These are phyloP conservation scores for Dittrichia graveolens DNA, from an alignment of 129 eudicot species.

Conservation along the genomic window DNA sequence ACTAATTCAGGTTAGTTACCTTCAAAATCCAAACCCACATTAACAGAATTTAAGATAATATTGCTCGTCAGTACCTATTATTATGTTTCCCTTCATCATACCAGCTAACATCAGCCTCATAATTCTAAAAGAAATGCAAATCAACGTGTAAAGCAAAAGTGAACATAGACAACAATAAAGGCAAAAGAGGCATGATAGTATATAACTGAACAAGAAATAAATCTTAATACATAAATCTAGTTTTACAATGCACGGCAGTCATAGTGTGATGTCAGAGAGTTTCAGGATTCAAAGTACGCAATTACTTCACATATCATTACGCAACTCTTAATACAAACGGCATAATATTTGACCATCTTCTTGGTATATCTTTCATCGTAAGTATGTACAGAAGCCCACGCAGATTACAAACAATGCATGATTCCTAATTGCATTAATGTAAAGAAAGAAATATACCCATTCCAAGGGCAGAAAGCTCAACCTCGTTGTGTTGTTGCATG, in stretches of 20 bases:
- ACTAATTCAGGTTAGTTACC: background rate
- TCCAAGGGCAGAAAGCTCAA: conserved; percentile 86
- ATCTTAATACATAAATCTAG: too few relatives aligned
- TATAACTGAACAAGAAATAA: background rate
- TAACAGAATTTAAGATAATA: background rate
- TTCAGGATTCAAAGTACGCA: background rate
- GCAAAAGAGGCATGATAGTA: too few relatives aligned
- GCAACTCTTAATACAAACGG: background rate
- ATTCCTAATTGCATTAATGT: background rate
- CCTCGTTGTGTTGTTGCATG: conserved; percentile 84
- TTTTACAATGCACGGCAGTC: too few relatives aligned
- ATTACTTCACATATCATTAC: background rate
- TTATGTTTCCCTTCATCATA: background rate
- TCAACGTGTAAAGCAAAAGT: too few relatives aligned
- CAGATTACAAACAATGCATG: background rate
- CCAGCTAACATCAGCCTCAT: background rate
- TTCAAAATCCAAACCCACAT: conserved; percentile 7
- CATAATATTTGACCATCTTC: background rate
- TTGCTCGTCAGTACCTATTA: background rate
- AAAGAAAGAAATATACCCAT: conserved; percentile 52
- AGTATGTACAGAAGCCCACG: background rate
- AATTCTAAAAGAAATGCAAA: background rate
- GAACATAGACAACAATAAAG: background rate
- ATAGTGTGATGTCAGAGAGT: background rate
- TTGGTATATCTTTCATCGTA: too few relatives aligned